A percentile compares a stretch with the other conserved stretches of the same genome.
Conservation (phyloP, 495 filamentous ascomycete genomes). For the Penicillium parvum region DNA sequence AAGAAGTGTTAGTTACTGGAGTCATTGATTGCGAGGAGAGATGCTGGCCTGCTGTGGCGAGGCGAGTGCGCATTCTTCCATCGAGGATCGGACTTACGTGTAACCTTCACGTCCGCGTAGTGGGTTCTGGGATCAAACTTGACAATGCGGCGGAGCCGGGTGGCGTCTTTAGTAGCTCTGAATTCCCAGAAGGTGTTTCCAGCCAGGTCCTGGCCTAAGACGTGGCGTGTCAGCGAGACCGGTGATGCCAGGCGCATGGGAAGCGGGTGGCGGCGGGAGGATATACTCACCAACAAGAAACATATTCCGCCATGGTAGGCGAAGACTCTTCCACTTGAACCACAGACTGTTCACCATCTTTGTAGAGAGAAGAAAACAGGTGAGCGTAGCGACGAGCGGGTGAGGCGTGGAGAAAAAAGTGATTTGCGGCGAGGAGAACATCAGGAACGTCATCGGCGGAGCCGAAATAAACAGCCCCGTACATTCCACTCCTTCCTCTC, state of each 20-base stretch:
- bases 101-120: constrained; percentile 61
- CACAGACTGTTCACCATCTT: constrained; percentile 53
- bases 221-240: constrained; percentile 20
- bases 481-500: constrained; percentile 23
- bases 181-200: constrained; percentile 98
- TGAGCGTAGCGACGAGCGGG: background rate
- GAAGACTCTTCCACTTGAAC: constrained; percentile 81
- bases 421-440: constrained; percentile 7
- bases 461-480: constrained; percentile 22
- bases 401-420: constrained; percentile 16
- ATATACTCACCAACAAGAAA: constrained; percentile 68
- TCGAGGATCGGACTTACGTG: constrained; percentile 36
- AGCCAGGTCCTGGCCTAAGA: constrained; percentile 70
- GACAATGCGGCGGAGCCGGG: constrained; percentile 61
- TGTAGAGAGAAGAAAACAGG: background rate
- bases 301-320: constrained; percentile 79
- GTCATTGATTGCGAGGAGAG: background rate
- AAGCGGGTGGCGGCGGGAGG: constrained; percentile 1
- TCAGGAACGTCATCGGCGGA: constrained; percentile 30
- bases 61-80: background rate
- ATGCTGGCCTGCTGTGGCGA: background rate
- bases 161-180: constrained; percentile 57
- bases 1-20: background rate
- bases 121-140: constrained; percentile 56
- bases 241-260: constrained; percentile 10